These are phyloP conservation scores for Tetrahymena malaccensis DNA, from an alignment of 73 alveolate genomes.

Conservation along the genomic window DNA sequence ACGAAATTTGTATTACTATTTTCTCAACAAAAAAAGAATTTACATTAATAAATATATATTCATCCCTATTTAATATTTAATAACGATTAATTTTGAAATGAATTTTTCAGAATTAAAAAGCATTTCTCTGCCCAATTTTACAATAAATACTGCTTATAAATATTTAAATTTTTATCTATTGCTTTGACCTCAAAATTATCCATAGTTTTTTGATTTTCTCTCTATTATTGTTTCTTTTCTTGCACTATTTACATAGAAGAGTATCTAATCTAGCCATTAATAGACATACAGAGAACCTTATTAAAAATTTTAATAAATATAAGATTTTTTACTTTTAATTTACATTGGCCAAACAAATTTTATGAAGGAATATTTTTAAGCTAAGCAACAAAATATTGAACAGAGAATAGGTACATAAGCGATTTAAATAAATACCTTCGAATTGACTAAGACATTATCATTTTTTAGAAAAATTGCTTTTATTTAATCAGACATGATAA, in stretches of 20 bases:
- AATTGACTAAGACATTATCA: not conserved
- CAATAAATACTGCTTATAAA: too few relatives aligned
- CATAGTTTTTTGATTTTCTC: not conserved
- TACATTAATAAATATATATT: too few relatives aligned
- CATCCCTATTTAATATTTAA: too few relatives aligned
- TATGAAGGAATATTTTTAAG: not conserved
- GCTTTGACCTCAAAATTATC: too few relatives aligned
- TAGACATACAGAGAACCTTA: not conserved
- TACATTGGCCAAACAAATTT: not conserved
- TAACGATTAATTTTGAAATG: too few relatives aligned
- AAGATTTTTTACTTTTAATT: not conserved
- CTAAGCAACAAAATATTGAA: not conserved
- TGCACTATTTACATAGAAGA: not conserved
- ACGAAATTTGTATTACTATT: too few relatives aligned
- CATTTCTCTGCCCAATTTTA: too few relatives aligned
- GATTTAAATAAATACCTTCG: not conserved
- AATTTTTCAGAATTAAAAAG: too few relatives aligned
- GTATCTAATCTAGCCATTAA: not conserved
- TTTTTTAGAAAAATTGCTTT: not conserved
- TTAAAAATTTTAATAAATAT: not conserved
- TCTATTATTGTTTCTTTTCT: not conserved
- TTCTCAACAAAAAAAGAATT: too few relatives aligned
- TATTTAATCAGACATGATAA: not conserved
- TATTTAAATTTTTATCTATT: too few relatives aligned
- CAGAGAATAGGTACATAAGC: not conserved